Evolutionary conservation across 1,284 basidiomycete genomes (phyloP).

Genomic region (Heterobasidion irregulare): DNA sequence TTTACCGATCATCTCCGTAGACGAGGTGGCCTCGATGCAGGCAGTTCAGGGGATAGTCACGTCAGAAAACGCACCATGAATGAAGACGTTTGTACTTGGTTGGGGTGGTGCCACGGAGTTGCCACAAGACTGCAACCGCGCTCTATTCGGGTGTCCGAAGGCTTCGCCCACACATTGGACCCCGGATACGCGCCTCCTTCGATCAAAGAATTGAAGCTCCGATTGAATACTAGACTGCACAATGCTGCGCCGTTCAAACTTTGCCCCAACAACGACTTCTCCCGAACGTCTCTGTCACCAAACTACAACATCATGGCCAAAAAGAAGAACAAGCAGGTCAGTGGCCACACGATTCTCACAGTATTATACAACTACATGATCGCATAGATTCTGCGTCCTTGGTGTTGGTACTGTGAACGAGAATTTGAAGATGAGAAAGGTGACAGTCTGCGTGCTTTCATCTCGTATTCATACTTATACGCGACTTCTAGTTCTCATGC

Average conservation of each 20-base stretch:
- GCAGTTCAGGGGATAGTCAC: background rate
- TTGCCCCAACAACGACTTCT: too few species aligned
- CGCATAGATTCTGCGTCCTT: slow-evolving; percentile 74
- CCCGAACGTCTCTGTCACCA: too few species aligned
- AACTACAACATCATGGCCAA: slow-evolving; percentile 47
- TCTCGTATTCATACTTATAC: background rate
- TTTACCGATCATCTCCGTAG: slow-evolving; percentile 20
- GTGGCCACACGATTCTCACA: slow-evolving; percentile 7
- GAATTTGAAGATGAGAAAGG: slow-evolving; percentile 98
- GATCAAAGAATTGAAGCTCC: too few species aligned
- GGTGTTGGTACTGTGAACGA: slow-evolving; percentile 99
- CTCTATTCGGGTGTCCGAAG: too few species aligned
- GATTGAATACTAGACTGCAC: too few species aligned
- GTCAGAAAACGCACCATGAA: background rate
- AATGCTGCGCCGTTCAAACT: too few species aligned
- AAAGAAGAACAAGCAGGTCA: slow-evolving; percentile 75
- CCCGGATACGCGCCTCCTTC: too few species aligned
- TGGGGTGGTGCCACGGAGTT: too few species aligned
- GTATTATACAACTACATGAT: background rate
- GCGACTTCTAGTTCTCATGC: slow-evolving; percentile 76
- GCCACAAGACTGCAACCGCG: too few species aligned
- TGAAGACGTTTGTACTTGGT: too few species aligned
- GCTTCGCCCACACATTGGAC: too few species aligned
- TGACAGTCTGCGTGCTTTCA: slow-evolving; percentile 20
- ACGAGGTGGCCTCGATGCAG: background rate